phyloP scores from a whole-genome alignment of 495 filamentous ascomycete species.

The Neurospora tetrasperma region DNA sequence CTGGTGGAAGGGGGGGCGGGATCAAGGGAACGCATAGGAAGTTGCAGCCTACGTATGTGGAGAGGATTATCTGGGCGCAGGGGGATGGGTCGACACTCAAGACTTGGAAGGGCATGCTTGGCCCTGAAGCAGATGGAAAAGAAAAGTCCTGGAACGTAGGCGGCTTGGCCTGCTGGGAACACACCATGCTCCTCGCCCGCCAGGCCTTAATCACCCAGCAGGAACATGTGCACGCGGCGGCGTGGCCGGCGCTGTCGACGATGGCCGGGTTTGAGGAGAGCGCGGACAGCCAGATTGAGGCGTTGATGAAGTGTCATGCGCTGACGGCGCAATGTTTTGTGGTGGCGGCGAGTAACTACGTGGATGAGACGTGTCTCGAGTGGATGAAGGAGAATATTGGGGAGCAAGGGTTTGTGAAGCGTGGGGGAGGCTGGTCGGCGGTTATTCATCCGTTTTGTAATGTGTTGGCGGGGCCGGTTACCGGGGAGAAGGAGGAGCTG shows the following conservation, averaged over 20 bases:
- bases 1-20: conserved; percentile 15
- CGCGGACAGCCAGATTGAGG: conserved; percentile 32
- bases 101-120: conserved; percentile 6
- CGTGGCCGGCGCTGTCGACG: conserved; percentile 32
- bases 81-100: conserved; percentile 30
- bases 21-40: conserved; percentile 39
- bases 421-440: conserved; percentile 29
- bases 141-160: conserved; percentile 28
- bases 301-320: conserved; percentile 34
- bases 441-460: conserved; percentile 29
- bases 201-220: conserved; percentile 31
- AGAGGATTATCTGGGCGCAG: conserved; percentile 35
- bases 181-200: conserved; percentile 36
- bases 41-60: conserved; percentile 39
- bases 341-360: conserved; percentile 28
- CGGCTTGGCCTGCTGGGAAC: conserved; percentile 40
- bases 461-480: conserved; percentile 26
- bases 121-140: conserved; percentile 2
- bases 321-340: conserved; percentile 34
- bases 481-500: conserved; percentile 22
- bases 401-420: conserved; percentile 29
- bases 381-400: conserved; percentile 35
- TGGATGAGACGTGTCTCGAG: conserved; percentile 28
- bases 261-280: conserved; percentile 26
- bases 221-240: conserved; percentile 31